These are phyloP conservation scores for Candida germanica DNA, from an alignment of 805 yeast genomes.

Conservation along the genomic window DNA sequence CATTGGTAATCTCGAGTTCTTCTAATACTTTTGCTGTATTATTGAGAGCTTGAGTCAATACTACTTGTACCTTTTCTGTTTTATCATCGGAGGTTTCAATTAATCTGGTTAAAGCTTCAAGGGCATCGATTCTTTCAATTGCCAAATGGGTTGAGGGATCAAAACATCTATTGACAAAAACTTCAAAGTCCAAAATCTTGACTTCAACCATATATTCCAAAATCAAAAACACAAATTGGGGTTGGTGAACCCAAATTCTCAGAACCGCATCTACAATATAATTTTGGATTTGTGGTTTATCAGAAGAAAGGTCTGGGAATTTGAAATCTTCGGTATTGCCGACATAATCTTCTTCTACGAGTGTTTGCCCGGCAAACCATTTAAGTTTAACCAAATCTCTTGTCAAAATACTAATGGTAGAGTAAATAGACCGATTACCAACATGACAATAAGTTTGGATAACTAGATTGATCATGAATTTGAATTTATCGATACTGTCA, in stretches of 20 bases:
- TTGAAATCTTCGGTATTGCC: constrained; percentile 26
- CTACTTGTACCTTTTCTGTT: neutral
- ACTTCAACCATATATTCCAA: constrained; percentile 42
- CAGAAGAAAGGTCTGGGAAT: constrained; percentile 20
- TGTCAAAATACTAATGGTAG: constrained; percentile 39
- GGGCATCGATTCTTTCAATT: constrained; percentile 40
- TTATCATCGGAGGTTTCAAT: constrained; percentile 14
- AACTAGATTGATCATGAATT: constrained; percentile 54
- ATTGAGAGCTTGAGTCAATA: constrained; percentile 18
- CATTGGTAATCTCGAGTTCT: constrained; percentile 6
- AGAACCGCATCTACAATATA: constrained; percentile 39
- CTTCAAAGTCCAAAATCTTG: constrained; percentile 28
- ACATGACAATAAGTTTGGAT: constrained; percentile 73
- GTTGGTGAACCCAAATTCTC: constrained; percentile 44
- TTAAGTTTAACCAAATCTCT: constrained; percentile 41
- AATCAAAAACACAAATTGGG: constrained; percentile 42
- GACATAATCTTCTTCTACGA: constrained; percentile 26
- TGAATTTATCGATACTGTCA: constrained; percentile 21
- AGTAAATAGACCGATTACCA: constrained; percentile 80
- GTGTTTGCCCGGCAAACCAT: constrained; percentile 31
- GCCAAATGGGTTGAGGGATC: constrained; percentile 29
- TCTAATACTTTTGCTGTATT: constrained; percentile 28
- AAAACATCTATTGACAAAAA: constrained; percentile 26
- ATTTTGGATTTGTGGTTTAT: constrained; percentile 22
- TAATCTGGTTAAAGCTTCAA: constrained; percentile 40